Conservation (phyloP, 2,329 filamentous ascomycete genomes). For the Pseudonectria buxi region DNA sequence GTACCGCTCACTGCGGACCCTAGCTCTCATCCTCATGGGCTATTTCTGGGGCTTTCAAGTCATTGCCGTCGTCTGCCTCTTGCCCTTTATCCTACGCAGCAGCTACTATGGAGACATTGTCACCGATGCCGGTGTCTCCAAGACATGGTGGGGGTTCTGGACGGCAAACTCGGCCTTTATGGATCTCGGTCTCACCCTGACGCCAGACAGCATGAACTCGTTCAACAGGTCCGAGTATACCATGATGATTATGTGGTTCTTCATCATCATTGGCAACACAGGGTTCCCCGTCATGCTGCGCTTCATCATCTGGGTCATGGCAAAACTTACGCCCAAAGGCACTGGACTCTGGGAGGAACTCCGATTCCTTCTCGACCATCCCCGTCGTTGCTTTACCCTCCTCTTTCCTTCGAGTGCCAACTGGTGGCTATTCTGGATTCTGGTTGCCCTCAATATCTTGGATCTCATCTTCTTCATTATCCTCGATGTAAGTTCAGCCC, state of each 20-base stretch:
- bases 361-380: constrained; percentile 85
- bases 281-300: constrained; percentile 93
- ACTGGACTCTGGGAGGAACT: constrained; percentile 84
- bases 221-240: constrained; percentile 73
- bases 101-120: constrained; percentile 59
- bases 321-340: constrained; percentile 55
- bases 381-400: constrained; percentile 90
- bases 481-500: constrained; percentile 61
- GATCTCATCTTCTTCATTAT: constrained; percentile 90
- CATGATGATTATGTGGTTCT: constrained; percentile 70
- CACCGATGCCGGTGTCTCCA: constrained; percentile 52
- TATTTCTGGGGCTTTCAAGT: constrained; percentile 84
- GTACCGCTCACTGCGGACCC: constrained; percentile 82
- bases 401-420: constrained; percentile 85
- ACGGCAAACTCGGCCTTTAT: constrained; percentile 85
- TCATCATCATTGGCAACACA: constrained; percentile 93
- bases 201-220: constrained; percentile 86
- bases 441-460: constrained; percentile 73
- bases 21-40: constrained; percentile 67
- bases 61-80: constrained; percentile 63
- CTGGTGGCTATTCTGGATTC: constrained; percentile 90
- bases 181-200: constrained; percentile 89
- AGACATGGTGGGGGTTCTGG: constrained; percentile 89
- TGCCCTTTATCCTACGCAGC: constrained; percentile 72
- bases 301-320: constrained; percentile 80